These are phyloP conservation scores for Tuber brumale DNA, from an alignment of 495 filamentous ascomycete genomes.

Conservation along the genomic window DNA sequence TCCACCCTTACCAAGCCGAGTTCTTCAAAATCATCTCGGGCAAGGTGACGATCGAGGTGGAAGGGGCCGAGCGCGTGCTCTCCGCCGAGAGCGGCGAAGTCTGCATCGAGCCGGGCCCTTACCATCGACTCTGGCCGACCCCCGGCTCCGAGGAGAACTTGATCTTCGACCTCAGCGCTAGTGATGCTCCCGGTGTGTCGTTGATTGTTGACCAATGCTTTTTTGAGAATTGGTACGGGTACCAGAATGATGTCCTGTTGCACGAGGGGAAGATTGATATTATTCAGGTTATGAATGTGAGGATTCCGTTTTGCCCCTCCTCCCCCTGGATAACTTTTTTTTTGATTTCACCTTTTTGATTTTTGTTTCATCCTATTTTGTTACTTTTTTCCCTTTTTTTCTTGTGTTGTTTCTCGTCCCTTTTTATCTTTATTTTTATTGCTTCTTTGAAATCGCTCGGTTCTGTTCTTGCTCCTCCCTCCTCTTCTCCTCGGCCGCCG, in stretches of 20 bases:
- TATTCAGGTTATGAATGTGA: conserved; percentile 48
- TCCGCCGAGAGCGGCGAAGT: conserved; percentile 43
- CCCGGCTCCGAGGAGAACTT: conserved; percentile 16
- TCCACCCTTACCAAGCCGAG: conserved; percentile 48
- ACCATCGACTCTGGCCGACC: conserved; percentile 45
- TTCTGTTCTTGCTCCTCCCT: neutral
- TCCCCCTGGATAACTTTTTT: neutral
- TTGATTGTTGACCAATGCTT: conserved; percentile 48
- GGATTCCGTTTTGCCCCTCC: conserved; percentile 9
- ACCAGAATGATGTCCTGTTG: conserved; percentile 48
- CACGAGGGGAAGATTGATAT: conserved; percentile 44
- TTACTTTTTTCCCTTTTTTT: neutral
- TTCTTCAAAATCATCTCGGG: conserved; percentile 46
- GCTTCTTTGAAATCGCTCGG: neutral
- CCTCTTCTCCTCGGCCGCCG: neutral
- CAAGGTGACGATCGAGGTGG: conserved; percentile 43
- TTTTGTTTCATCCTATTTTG: neutral
- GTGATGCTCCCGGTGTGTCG: conserved; percentile 38
- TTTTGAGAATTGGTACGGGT: conserved; percentile 54
- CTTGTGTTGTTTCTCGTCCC: neutral
- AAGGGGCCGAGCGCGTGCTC: conserved; percentile 42
- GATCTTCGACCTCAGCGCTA: conserved; percentile 35
- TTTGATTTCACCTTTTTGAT: neutral
- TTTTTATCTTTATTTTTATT: neutral
- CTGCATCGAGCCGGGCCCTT: conserved; percentile 41